phyloP scores from a whole-genome alignment of 1,284 basidiomycete species.

The Microbotryum lychnidis-dioicae region DNA sequence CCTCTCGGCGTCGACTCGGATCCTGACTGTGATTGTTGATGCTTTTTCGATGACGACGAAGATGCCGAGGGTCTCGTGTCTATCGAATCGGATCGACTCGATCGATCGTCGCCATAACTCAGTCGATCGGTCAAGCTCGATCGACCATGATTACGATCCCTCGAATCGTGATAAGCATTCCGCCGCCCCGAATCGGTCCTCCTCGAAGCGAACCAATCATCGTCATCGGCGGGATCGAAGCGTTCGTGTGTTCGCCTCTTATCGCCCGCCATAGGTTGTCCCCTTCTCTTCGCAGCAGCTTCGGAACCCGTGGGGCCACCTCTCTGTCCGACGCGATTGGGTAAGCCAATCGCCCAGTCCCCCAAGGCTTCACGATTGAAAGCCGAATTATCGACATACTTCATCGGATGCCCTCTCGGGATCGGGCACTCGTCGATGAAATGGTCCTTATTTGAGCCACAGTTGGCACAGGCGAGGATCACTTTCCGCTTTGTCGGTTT shows the following conservation, averaged over 20 bases:
- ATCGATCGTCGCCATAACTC: no score
- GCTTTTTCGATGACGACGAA: no score
- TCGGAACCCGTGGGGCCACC: slow-evolving; percentile 1
- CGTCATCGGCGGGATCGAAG: slow-evolving; percentile 7
- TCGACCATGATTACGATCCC: no score
- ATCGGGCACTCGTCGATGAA: slow-evolving; percentile 31
- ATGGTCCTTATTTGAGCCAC: slow-evolving; percentile 26
- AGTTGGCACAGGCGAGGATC: slow-evolving; percentile 26
- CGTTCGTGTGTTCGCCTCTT: not conserved
- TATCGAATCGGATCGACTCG: no score
- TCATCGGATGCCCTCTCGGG: slow-evolving; percentile 28
- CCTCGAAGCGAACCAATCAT: slow-evolving; percentile 29
- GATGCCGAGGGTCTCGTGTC: no score
- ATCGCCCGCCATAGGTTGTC: not conserved
- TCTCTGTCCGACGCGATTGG: not conserved
- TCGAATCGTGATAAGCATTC: no score
- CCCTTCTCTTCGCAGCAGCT: slow-evolving; percentile 2
- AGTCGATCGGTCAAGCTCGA: no score
- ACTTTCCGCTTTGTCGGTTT: slow-evolving; percentile 26
- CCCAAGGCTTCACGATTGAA: slow-evolving; percentile 28
- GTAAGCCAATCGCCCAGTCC: slow-evolving; percentile 1
- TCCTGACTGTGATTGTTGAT: no score
- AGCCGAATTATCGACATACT: slow-evolving; percentile 21
- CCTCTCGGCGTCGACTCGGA: no score
- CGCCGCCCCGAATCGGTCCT: not conserved